A percentile compares a stretch with the other conserved stretches of the same genome.
Evolutionary conservation across 345 rosid genomes (phyloP).

Genomic region (Aquilaria malaccensis): DNA sequence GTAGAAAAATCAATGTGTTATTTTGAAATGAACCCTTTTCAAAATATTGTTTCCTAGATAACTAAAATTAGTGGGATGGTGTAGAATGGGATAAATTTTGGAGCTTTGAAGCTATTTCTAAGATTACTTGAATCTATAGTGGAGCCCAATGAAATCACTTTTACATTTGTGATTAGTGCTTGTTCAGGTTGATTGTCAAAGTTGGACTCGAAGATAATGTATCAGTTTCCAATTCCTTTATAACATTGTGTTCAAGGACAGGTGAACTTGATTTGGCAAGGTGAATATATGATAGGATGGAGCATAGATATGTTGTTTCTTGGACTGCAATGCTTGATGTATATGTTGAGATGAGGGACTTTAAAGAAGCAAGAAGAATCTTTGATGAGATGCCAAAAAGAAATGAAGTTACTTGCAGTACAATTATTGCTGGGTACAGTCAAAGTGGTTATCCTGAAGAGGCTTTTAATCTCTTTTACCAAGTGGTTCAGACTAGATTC

Average conservation of each 20-base stretch:
- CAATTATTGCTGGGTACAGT: constrained; percentile 49
- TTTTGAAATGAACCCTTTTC: constrained; percentile 46
- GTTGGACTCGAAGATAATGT: constrained; percentile 31
- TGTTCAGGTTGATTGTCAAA: constrained; percentile 40
- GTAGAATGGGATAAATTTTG: constrained; percentile 31
- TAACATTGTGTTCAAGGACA: constrained; percentile 41
- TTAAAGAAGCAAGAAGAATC: constrained; percentile 40
- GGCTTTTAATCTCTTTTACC: constrained; percentile 34
- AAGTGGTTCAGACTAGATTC: constrained; percentile 29
- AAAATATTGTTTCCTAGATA: constrained; percentile 47
- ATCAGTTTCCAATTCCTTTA: constrained; percentile 45
- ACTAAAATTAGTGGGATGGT: constrained; percentile 48
- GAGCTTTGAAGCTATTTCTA: constrained; percentile 40
- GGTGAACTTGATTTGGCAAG: constrained; percentile 33
- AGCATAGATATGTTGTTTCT: constrained; percentile 41
- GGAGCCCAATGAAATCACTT: constrained; percentile 42
- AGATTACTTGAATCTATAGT: constrained; percentile 33
- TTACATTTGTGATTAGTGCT: constrained; percentile 36
- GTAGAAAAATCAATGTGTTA: constrained; percentile 41
- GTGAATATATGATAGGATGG: constrained; percentile 39
- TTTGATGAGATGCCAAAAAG: constrained; percentile 48
- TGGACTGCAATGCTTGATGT: constrained; percentile 57
- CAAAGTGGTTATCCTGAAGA: constrained; percentile 44
- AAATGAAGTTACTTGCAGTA: constrained; percentile 59
- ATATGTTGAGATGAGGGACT: constrained; percentile 35